Conservation (phyloP, 2,329 filamentous ascomycete genomes). For the Aspergillus melleus region DNA sequence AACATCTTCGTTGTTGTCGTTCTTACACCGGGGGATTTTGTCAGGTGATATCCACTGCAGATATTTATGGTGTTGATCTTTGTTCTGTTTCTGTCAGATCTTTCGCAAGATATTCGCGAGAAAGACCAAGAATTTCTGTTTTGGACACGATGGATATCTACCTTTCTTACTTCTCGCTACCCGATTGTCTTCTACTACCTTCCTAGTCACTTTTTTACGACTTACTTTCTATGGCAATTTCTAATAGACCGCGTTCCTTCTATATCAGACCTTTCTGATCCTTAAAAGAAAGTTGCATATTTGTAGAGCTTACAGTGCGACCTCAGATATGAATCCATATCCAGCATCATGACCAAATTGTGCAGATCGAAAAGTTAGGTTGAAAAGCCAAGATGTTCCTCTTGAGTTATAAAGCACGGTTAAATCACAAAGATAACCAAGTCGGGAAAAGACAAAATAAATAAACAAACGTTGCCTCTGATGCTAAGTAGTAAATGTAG, state of each 20-base stretch:
- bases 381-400: too few species aligned
- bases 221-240: background rate
- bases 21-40: conserved; percentile 10
- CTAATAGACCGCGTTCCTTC: background rate
- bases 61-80: conserved; percentile 5
- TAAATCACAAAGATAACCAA: too few species aligned
- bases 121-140: conserved; percentile 3
- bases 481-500: conserved; percentile 5
- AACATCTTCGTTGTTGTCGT: background rate
- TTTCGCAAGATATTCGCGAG: conserved; percentile 2
- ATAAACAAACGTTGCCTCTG: background rate
- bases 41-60: conserved; percentile 16
- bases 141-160: background rate
- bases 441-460: background rate
- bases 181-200: background rate
- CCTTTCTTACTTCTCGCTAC: background rate
- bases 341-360: too few species aligned
- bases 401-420: too few species aligned
- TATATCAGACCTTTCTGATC: background rate
- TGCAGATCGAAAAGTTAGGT: too few species aligned
- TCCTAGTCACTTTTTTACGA: background rate
- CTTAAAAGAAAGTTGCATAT: too few species aligned
- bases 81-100: background rate
- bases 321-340: too few species aligned
- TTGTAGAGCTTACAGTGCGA: too few species aligned